Conservation (phyloP, 2,329 filamentous ascomycete species). For the Scedosporium aurantiacum region DNA sequence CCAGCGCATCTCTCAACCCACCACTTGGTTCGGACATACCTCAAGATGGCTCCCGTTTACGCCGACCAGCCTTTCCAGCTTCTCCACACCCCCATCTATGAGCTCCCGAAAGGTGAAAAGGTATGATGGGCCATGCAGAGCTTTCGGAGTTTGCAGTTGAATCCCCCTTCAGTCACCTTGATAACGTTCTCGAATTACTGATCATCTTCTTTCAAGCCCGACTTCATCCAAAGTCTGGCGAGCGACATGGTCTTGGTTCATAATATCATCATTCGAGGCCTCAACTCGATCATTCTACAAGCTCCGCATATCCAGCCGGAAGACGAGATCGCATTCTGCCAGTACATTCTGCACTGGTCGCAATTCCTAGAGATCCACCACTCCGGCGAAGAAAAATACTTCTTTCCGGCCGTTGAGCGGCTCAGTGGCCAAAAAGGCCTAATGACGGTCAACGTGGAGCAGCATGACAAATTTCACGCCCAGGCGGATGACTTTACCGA, state of each 20-base stretch:
- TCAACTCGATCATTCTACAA: conserved; percentile 28
- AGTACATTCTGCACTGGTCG: conserved; percentile 22
- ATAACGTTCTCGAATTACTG: conserved; percentile 2
- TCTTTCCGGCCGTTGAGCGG: conserved; percentile 27
- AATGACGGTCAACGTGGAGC: conserved; percentile 29
- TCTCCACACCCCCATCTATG: background rate
- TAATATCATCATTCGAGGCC: conserved; percentile 23
- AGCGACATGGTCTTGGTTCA: conserved; percentile 21
- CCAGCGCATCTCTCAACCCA: no score
- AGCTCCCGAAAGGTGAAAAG: background rate
- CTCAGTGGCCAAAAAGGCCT: conserved; percentile 22
- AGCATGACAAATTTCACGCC: conserved; percentile 26
- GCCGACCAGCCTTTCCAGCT: background rate
- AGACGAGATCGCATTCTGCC: conserved; percentile 21
- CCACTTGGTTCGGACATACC: conserved; percentile 7
- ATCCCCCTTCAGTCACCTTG: background rate
- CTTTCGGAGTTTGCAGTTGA: background rate
- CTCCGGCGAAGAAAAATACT: conserved; percentile 22
- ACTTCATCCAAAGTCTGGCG: conserved; percentile 17
- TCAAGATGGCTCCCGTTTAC: background rate
- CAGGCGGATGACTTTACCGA: conserved; percentile 15
- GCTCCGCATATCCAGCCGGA: conserved; percentile 20
- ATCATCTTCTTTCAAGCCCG: conserved; percentile 12
- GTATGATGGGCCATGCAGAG: background rate
- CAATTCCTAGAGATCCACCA: conserved; percentile 27